These are phyloP conservation scores for Ganoderma sinense DNA, from an alignment of 1,284 basidiomycete species.

Conservation along the genomic window DNA sequence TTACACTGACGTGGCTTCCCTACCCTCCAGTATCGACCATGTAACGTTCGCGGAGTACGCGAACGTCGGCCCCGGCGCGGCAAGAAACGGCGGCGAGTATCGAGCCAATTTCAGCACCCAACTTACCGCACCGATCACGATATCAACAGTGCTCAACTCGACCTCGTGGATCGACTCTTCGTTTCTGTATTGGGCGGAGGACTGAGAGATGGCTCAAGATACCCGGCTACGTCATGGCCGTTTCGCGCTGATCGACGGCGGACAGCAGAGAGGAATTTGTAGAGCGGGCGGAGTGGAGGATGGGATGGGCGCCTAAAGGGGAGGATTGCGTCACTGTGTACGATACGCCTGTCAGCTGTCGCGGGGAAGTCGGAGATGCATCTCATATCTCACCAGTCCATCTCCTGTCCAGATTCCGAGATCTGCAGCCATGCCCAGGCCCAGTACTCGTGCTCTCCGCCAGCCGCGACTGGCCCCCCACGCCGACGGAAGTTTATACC, in stretches of 20 bases:
- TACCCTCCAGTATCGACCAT: conserved; percentile 29
- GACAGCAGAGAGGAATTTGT: not conserved
- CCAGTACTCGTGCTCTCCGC: not conserved
- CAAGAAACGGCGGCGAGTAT: conserved; percentile 6
- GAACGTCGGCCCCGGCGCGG: conserved; percentile 32
- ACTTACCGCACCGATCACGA: conserved; percentile 29
- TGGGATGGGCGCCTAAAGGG: not conserved
- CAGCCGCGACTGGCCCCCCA: not conserved
- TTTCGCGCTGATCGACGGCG: too few species aligned
- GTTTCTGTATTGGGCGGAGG: conserved; percentile 19
- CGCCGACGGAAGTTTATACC: not conserved
- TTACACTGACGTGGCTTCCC: not conserved
- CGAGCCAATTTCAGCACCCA: conserved; percentile 35
- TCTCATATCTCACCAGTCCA: not conserved
- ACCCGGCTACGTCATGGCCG: too few species aligned
- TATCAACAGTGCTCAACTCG: conserved; percentile 32
- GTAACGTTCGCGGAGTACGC: conserved; percentile 35
- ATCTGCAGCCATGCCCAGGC: not conserved
- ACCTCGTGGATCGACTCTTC: conserved; percentile 33
- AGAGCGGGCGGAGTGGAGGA: not conserved
- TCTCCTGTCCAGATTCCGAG: conserved; percentile 2
- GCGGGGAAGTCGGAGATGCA: conserved; percentile 7
- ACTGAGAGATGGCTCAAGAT: not conserved
- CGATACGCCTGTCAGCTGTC: conserved; percentile 13
- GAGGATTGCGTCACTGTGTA: conserved; percentile 10